Percentiles rank a stretch among this genome's conserved stretches.
Conservation (phyloP, 306 rosid species). For the Quercus cerris region DNA sequence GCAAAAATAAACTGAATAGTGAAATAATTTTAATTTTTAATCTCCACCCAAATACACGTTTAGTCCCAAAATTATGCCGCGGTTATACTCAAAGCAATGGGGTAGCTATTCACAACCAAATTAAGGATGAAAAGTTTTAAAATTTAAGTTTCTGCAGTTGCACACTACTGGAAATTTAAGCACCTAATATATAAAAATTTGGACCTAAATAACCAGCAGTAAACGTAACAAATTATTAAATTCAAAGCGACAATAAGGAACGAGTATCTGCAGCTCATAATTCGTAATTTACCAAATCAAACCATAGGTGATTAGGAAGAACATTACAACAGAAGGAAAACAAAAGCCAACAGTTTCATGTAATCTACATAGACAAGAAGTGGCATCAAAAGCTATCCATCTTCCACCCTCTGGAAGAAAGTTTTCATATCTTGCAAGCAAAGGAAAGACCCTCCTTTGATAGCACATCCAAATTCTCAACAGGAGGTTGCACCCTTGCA, state of each 20-base stretch:
- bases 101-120: too few relatives aligned
- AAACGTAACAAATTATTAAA: not conserved
- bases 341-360: not conserved
- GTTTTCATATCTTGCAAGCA: slow-evolving; percentile 58
- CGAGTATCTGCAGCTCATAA: not conserved
- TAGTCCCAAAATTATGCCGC: too few relatives aligned
- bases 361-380: not conserved
- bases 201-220: too few relatives aligned
- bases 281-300: not conserved
- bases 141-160: too few relatives aligned
- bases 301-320: not conserved
- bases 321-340: not conserved
- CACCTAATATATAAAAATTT: too few relatives aligned
- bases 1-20: too few relatives aligned
- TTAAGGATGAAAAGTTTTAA: too few relatives aligned
- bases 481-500: slow-evolving; percentile 73
- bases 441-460: slow-evolving; percentile 77
- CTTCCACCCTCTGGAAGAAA: not conserved
- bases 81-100: too few relatives aligned
- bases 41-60: too few relatives aligned
- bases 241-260: not conserved
- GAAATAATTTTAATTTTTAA: too few relatives aligned
- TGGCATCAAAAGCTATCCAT: not conserved
- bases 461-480: slow-evolving; percentile 53
- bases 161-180: too few relatives aligned